Conservation (phyloP, 805 yeast species). For the Starmerella sp. region DNA sequence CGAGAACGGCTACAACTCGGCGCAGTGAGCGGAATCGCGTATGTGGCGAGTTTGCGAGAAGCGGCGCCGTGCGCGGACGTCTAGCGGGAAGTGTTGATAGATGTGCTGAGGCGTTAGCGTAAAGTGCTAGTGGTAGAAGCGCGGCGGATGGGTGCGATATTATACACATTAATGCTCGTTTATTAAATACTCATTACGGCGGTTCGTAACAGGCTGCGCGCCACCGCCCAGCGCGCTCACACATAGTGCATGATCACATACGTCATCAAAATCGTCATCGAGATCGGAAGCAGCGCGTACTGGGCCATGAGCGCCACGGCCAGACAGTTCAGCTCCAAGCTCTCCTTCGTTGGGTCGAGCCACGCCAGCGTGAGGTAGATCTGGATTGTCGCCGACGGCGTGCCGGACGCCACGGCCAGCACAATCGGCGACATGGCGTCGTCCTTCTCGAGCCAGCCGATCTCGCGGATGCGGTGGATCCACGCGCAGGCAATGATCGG, state of each 20-base stretch:
- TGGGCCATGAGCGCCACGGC: constrained; percentile 67
- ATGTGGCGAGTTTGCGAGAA: no score
- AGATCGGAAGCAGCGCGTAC: constrained; percentile 53
- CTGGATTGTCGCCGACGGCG: constrained; percentile 82
- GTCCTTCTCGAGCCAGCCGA: constrained; percentile 51
- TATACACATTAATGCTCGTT: no score
- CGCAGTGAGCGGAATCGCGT: no score
- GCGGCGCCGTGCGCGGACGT: no score
- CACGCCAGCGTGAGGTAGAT: constrained; percentile 82
- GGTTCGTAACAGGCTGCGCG: no score
- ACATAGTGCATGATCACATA: constrained; percentile 39
- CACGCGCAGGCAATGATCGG: constrained; percentile 72
- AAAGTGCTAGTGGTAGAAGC: no score
- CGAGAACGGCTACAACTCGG: no score
- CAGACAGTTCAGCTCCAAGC: constrained; percentile 64
- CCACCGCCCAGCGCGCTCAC: neutral
- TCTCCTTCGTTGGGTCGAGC: constrained; percentile 35
- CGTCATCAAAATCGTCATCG: constrained; percentile 65
- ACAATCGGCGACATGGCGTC: constrained; percentile 59
- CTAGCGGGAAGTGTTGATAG: no score
- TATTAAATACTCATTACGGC: no score
- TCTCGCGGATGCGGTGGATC: constrained; percentile 46
- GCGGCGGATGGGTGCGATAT: no score
- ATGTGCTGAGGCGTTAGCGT: no score
- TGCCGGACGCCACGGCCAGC: constrained; percentile 58